Evolutionary conservation across 1,139 yeast genomes (phyloP), one percentile per base, ranked within the genome.

Genomic region (Kurtzmaniella quercitrusa): DNA sequence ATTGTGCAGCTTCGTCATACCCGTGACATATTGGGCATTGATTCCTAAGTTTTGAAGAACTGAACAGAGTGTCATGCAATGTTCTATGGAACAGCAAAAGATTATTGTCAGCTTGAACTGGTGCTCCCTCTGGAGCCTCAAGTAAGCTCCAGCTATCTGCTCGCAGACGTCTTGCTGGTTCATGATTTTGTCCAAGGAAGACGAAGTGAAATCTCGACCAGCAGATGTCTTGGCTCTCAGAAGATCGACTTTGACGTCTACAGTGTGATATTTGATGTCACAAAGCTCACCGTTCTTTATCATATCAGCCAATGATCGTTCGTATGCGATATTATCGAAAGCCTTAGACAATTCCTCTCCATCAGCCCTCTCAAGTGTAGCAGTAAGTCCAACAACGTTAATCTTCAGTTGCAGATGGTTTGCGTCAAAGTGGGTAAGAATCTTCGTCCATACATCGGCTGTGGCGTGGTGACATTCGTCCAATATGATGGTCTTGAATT

Each of bases 381-480:
- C 98, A 7, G 96, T 85, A 54, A 93, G 88, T 1, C 98, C 98
- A 16, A 89, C 69, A 0, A 89, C 80, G 8, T 81, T 75, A 1
- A 82, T 67, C 1, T 63, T 62, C 47, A 80, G 70, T 0, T 67
- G 59, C 0, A 67, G 47, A 1, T 59, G 56, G 40, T 60, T 57
- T 2, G 88, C 86, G 0, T 71, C 68, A 55, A 91, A 82, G 52
- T 86, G 73, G 4, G 68, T 59, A 43, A 89, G 62, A 1, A 90
- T 72, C 37, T 73, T 71, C 14, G 65, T 40, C 70, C 93, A 93
- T 0, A 91, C 73, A 12, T 62, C 56, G 0, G 96, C 93, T 0
- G 88, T 85, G 0, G 96, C 85, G 63, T 91, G 98, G 56, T 91
- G 98, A 41, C 96, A 95, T 59, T 91, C 98, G 61, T 91, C 98